These are phyloP conservation scores for Leccinum obscurum DNA, from an alignment of 768 basidiomycete species.

Conservation along the genomic window DNA sequence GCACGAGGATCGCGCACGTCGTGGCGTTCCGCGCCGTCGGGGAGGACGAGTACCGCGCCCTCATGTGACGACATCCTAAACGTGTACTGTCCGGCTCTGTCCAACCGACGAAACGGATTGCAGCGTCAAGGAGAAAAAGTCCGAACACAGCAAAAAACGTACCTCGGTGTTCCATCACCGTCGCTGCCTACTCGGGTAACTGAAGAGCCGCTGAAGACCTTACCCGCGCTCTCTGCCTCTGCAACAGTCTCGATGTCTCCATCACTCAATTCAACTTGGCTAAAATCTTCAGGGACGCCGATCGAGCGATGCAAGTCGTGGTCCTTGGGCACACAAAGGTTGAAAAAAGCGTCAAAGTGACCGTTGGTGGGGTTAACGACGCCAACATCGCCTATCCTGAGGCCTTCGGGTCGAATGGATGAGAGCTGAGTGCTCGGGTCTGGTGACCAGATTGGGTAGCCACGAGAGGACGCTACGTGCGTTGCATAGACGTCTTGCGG, in stretches of 20 bases:
- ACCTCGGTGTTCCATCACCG: neutral
- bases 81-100: conserved; percentile 10
- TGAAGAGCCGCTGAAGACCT: conserved; percentile 9
- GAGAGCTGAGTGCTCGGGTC: conserved; percentile 29
- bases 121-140: neutral
- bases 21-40: conserved; percentile 32
- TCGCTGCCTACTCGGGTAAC: conserved; percentile 11
- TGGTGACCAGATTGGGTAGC: conserved; percentile 39
- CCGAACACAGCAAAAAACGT: neutral
- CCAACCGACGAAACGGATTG: neutral
- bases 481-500: conserved; percentile 29
- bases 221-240: conserved; percentile 14
- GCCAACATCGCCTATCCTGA: conserved; percentile 41
- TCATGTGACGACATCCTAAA: conserved; percentile 25
- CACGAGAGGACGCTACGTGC: conserved; percentile 27
- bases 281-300: conserved; percentile 33
- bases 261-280: conserved; percentile 22
- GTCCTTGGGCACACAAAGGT: conserved; percentile 37
- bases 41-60: conserved; percentile 36
- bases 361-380: conserved; percentile 35
- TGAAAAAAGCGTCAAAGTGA: conserved; percentile 40
- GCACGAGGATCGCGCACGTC: conserved; percentile 26
- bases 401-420: conserved; percentile 29
- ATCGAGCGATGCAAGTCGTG: conserved; percentile 18
- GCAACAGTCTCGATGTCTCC: conserved; percentile 16